Base-by-base conservation (phyloP, 2,329 filamentous ascomycete genomes). In the Cordyceps farinosa region DNA sequence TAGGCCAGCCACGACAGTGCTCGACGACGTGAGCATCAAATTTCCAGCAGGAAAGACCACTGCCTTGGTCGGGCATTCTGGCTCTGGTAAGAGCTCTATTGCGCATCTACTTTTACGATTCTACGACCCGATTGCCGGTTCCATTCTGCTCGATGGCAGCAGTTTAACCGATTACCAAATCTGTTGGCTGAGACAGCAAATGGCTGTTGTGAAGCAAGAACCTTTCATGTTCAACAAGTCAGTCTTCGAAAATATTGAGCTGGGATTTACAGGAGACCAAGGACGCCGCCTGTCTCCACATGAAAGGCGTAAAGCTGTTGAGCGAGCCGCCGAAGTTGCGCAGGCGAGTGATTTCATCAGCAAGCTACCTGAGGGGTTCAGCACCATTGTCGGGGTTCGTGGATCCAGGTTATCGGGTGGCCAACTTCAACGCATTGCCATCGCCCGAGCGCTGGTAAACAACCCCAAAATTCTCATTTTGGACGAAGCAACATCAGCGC, bases 41-140 rank as follows among this genome's bases (percentile, higher is more conserved):
- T 72, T 81, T 75, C 83, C 64, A 8, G 69, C 74, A 5, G 71
- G 73, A 42, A 76, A 79, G 66, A 74, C 75, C 56, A 84, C 82
- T 0, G 83, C 82, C 11, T 75, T 85, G 36, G 82, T 85, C 1
- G 83, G 83, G 0, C 76, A 79, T 3, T 82, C 79, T 42, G 83
- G 83, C 0, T 79, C 73, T 22, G 81, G 81, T 0, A 84, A 84
- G 63, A 81, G 78, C 40, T 83, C 80, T 1, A 74, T 83, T 5
- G 74, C 84, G 0, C 77, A 77, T 1, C 69, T 85, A 3, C 64
- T 84, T 0, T 79, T 84, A 67, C 72, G 84, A 2, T 86, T 85
- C 71, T 87, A 86, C 68, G 76, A 81, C 30, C 77, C 80, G 1
- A 72, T 73, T 1, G 69, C 74, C 0, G 80, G 80, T 1, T 58